Evolutionary conservation across 768 basidiomycete genomes (phyloP).

Genomic region (Boletus rubescentipes): DNA sequence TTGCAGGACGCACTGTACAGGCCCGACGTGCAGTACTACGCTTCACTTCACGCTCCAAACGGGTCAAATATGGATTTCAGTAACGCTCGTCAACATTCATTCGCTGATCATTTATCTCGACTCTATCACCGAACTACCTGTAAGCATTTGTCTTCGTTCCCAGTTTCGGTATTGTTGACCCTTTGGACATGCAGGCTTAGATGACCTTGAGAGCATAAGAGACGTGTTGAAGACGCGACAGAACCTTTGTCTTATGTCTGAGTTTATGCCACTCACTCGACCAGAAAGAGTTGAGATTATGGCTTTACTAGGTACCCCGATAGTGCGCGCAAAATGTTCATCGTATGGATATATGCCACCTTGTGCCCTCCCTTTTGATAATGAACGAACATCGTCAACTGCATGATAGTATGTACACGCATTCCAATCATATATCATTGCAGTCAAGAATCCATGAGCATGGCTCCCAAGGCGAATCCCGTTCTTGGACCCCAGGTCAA

Average conservation of each 20-base stretch:
- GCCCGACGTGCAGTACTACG: too few relatives aligned
- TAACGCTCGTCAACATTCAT: conserved; percentile 17
- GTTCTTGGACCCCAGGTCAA: too few relatives aligned
- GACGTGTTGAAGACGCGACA: conserved; percentile 7
- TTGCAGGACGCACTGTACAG: too few relatives aligned
- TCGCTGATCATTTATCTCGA: conserved; percentile 28
- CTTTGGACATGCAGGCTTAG: conserved; percentile 14
- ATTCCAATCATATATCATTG: conserved; percentile 2
- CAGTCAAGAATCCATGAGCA: not conserved
- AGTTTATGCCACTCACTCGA: not conserved
- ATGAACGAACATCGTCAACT: conserved; percentile 9
- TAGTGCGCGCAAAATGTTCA: conserved; percentile 17
- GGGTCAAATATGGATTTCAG: too few relatives aligned
- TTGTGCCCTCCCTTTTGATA: conserved; percentile 8
- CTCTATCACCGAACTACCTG: conserved; percentile 28
- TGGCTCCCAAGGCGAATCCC: not conserved
- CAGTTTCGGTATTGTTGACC: conserved; percentile 1
- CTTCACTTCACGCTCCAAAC: too few relatives aligned
- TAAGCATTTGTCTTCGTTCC: conserved; percentile 2
- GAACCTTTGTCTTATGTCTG: conserved; percentile 10
- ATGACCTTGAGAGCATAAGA: conserved; percentile 14
- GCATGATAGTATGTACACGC: conserved; percentile 11
- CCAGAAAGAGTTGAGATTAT: conserved; percentile 15
- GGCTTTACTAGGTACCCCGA: conserved; percentile 24
- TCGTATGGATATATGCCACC: conserved; percentile 10